Evolutionary conservation across 2,329 filamentous ascomycete species (phyloP).

Genomic region (Truncatella angustata): DNA sequence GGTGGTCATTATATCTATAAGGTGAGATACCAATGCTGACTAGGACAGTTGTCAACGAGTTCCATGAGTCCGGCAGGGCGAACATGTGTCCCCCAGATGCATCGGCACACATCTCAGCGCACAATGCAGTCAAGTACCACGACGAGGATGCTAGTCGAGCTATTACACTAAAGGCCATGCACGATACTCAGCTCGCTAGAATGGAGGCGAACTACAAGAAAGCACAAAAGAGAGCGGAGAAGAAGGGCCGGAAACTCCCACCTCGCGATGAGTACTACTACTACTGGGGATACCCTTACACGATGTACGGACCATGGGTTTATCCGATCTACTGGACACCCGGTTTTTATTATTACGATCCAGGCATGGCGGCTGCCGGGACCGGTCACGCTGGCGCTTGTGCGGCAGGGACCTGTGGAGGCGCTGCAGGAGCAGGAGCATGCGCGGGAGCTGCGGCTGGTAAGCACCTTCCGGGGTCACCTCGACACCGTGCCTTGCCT

Average conservation of each 20-base stretch:
- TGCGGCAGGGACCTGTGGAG: constrained; percentile 47
- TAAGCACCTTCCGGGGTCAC: neutral
- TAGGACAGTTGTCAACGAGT: constrained; percentile 35
- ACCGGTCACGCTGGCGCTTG: constrained; percentile 39
- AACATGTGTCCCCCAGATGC: constrained; percentile 52
- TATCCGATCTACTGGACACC: constrained; percentile 41
- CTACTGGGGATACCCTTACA: constrained; percentile 54
- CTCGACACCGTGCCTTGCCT: no score
- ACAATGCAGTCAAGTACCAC: constrained; percentile 58
- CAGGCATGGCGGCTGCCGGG: constrained; percentile 32
- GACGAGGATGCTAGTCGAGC: constrained; percentile 21
- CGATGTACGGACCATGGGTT: constrained; percentile 47
- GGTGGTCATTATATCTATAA: neutral
- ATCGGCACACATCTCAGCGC: constrained; percentile 69
- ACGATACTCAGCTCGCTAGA: constrained; percentile 27
- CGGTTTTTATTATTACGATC: constrained; percentile 45
- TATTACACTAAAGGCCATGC: constrained; percentile 36
- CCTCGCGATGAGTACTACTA: constrained; percentile 46
- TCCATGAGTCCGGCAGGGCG: constrained; percentile 47
- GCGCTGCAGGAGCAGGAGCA: constrained; percentile 28
- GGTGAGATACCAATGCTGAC: neutral
- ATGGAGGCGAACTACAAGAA: constrained; percentile 57
- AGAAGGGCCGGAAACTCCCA: constrained; percentile 47
- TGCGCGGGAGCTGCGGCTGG: constrained; percentile 31
- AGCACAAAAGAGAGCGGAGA: constrained; percentile 47